These are phyloP conservation scores for Colletotrichum simmondsii DNA, from an alignment of 2,329 filamentous ascomycete genomes.

Conservation along the genomic window DNA sequence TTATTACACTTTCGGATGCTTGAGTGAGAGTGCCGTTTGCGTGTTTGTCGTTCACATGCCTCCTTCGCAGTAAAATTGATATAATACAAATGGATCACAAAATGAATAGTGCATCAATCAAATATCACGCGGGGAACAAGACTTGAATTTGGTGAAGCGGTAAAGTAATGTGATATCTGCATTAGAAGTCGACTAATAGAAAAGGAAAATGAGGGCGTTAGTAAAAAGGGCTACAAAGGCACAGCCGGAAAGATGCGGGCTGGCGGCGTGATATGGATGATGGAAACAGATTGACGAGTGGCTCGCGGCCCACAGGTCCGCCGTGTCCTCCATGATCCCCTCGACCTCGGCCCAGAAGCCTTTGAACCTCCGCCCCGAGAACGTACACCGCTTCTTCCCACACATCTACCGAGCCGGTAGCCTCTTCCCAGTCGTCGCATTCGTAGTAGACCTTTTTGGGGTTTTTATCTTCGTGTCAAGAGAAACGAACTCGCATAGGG, in stretches of 20 bases:
- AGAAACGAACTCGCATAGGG: slow-evolving; percentile 52
- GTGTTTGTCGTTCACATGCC: neutral
- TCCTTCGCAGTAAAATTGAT: neutral
- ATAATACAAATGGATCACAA: neutral
- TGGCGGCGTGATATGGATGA: slow-evolving; percentile 19
- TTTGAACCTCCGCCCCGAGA: slow-evolving; percentile 16
- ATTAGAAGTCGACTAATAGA: slow-evolving; percentile 72
- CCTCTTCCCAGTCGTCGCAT: slow-evolving; percentile 35
- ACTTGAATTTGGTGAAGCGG: slow-evolving; percentile 19
- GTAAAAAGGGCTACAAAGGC: slow-evolving; percentile 38
- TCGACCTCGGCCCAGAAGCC: slow-evolving; percentile 14
- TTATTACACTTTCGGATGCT: neutral
- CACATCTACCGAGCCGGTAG: slow-evolving; percentile 31
- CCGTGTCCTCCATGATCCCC: neutral
- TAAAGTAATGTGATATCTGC: slow-evolving; percentile 67
- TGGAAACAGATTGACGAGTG: slow-evolving; percentile 30
- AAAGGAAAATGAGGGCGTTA: slow-evolving; percentile 52
- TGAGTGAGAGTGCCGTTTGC: neutral
- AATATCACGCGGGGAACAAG: neutral
- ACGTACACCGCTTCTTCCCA: slow-evolving; percentile 28
- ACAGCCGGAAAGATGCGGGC: slow-evolving; percentile 31
- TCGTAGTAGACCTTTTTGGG: slow-evolving; percentile 38
- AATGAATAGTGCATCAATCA: neutral
- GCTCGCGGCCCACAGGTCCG: slow-evolving; percentile 5
- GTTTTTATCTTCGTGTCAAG: slow-evolving; percentile 45